Conservation (phyloP, 2,329 filamentous ascomycete species). For the Kalaharituber pfeilii region DNA sequence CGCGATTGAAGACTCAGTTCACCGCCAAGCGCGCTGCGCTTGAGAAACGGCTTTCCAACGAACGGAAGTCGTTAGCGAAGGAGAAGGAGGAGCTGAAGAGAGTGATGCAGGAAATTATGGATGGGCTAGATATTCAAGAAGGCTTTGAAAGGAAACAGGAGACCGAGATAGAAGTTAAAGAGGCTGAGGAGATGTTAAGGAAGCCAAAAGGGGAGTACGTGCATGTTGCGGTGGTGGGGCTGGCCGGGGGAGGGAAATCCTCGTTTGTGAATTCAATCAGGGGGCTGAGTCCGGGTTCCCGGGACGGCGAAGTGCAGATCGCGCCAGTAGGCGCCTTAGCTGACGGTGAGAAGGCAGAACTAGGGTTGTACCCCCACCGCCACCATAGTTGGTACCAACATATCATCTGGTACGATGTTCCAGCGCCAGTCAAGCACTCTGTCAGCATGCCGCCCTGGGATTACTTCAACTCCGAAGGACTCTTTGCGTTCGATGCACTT, state of each 20-base stretch:
- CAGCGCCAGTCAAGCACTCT: neutral
- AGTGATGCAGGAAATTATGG: neutral
- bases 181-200: neutral
- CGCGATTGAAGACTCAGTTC: no score
- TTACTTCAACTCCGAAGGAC: neutral
- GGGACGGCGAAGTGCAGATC: neutral
- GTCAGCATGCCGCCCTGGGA: neutral
- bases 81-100: neutral
- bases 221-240: neutral
- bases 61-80: neutral
- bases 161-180: neutral
- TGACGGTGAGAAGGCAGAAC: neutral
- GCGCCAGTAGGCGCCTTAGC: neutral
- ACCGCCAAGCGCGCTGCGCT: no score
- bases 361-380: no score
- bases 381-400: neutral
- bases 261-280: neutral
- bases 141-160: neutral
- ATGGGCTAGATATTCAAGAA: neutral
- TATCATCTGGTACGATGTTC: neutral
- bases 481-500: neutral
- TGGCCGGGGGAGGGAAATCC: neutral
- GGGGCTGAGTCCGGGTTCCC: neutral
- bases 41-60: no score
- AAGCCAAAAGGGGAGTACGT: neutral